Evolutionary conservation across 805 yeast genomes (phyloP), one percentile per base, ranked within the genome.

Genomic region (Candida khao-thaluensis): DNA sequence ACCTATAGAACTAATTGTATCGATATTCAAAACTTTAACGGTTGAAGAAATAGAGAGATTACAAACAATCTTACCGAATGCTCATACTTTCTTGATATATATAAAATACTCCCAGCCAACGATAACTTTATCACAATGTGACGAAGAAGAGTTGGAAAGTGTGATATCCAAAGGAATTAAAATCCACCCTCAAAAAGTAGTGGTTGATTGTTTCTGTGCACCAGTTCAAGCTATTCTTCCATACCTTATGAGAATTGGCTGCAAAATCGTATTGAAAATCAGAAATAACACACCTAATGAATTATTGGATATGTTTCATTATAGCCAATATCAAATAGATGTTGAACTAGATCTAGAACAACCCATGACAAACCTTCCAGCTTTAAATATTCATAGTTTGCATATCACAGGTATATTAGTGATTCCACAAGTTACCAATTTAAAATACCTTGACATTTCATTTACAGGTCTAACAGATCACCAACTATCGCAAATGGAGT

Each of bases 381-480:
- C 4, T 11, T 33, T 38, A 17, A 32, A 33, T 15, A 18, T 38
- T 2, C 18, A 17, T 4, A 20, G 11, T 8, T 27, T 38, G 14
- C 31, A 38, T 21, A 4, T 22, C 9, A 5, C 9, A 25, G 33
- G 35, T 5, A 26, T 30, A 3, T 17, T 21, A 7, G 4, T 15
- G 37, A 10, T 43, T 25, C 21, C 36, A n/a, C 12, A 14, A 11
- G 8, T 7, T n/a, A n/a, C 3, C 4, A 15, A 16, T 5, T 9
- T 60, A 15, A 40, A 44, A 30, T 36, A 41, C 23, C 42, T 62
- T 12, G 59, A 62, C 43, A 44, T 62, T 27, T 59, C 66, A 3
- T 62, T 40, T 43, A 62, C 60, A 30, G 46, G 48, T 9, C 41
- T 62, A 10, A 39, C 44, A n/a, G 61, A 60, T 33, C 31, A 14